Conservation (phyloP, 2,329 filamentous ascomycete genomes). For the Albifimbria verrucaria region DNA sequence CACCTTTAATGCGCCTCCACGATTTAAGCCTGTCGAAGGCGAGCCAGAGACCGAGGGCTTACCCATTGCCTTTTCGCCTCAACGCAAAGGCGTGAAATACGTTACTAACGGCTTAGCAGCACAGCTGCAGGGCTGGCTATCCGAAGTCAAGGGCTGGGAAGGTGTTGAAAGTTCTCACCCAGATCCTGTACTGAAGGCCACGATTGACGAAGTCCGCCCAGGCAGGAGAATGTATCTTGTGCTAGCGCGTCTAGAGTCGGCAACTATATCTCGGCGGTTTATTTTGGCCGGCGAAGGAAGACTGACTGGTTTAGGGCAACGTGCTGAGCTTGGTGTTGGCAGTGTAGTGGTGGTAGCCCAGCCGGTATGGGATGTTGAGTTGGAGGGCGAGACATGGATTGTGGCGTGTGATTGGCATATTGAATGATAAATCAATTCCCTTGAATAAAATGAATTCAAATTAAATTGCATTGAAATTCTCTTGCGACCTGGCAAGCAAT, state of each 20-base stretch:
- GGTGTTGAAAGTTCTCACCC: slow-evolving; percentile 10
- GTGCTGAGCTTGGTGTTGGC: slow-evolving; percentile 23
- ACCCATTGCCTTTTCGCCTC: slow-evolving; percentile 31
- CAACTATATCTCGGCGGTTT: slow-evolving; percentile 15
- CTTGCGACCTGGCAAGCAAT: no score
- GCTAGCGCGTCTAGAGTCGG: slow-evolving; percentile 10
- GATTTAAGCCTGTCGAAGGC: slow-evolving; percentile 31
- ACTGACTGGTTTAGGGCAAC: slow-evolving; percentile 30
- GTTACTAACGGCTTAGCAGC: slow-evolving; percentile 34
- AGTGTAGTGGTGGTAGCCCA: slow-evolving; percentile 29
- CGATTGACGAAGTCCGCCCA: slow-evolving; percentile 24
- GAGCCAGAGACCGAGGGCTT: slow-evolving; percentile 18
- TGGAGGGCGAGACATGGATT: slow-evolving; percentile 31
- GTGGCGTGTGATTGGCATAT: slow-evolving; percentile 37
- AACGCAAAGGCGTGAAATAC: slow-evolving; percentile 31
- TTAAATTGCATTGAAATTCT: no score
- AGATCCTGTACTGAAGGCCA: slow-evolving; percentile 18
- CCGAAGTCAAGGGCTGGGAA: slow-evolving; percentile 35
- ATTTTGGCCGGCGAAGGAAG: slow-evolving; percentile 35
- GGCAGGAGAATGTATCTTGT: slow-evolving; percentile 34
- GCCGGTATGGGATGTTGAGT: slow-evolving; percentile 34
- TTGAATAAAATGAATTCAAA: no score
- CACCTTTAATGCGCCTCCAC: slow-evolving; percentile 34
- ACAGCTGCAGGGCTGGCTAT: slow-evolving; percentile 37
- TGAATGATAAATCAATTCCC: slow-evolving; percentile 6